Evolutionary conservation across 495 filamentous ascomycete genomes (phyloP).

Genomic region (Tuber microsphaerosporum): DNA sequence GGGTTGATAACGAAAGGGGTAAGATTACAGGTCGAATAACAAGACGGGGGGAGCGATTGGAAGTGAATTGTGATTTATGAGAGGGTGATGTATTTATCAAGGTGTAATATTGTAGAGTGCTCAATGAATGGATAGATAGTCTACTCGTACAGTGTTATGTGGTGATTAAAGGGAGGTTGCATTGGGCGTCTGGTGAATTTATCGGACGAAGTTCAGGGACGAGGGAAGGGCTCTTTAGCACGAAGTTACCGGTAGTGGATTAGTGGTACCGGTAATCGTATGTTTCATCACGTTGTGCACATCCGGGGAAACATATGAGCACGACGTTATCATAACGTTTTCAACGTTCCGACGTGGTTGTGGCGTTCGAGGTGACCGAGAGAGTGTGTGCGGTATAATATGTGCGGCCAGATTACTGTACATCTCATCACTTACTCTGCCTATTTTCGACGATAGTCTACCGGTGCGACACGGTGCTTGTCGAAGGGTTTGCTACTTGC

Average conservation of each 20-base stretch:
- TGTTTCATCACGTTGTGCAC: background rate
- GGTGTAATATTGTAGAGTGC: background rate
- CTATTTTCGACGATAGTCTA: background rate
- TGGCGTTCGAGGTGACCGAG: no score
- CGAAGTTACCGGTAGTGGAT: background rate
- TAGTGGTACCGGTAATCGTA: background rate
- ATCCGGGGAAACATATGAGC: background rate
- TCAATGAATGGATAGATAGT: background rate
- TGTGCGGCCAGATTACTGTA: background rate
- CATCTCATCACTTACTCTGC: background rate
- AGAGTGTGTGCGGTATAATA: background rate
- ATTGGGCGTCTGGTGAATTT: background rate
- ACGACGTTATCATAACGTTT: slow-evolving; percentile 2
- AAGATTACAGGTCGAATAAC: background rate
- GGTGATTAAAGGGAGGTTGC: background rate
- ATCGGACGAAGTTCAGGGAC: background rate
- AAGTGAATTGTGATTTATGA: slow-evolving; percentile 4
- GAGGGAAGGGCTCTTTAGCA: background rate
- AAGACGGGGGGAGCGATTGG: background rate
- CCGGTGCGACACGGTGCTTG: background rate
- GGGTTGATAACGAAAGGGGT: background rate
- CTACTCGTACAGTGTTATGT: background rate
- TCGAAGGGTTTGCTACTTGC: no score
- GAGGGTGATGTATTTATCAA: background rate
- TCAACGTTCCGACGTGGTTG: background rate